These are phyloP conservation scores for Fusarium sp. DNA, from an alignment of 2,329 filamentous ascomycete genomes.

Conservation along the genomic window DNA sequence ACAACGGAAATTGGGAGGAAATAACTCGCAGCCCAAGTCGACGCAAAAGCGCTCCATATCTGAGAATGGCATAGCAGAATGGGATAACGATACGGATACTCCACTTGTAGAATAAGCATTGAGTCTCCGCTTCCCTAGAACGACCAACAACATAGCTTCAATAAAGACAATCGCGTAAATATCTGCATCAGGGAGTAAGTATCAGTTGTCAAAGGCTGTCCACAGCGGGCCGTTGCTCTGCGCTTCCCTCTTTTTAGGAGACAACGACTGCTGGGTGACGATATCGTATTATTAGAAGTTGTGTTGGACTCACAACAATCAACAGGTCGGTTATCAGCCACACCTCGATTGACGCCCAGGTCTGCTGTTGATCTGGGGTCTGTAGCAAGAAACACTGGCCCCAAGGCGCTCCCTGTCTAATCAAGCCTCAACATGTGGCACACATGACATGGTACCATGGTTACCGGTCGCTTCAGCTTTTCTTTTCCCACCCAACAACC, in stretches of 20 bases:
- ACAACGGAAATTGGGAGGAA: constrained; percentile 7
- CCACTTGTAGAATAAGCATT: constrained; percentile 1
- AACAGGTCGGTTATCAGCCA: constrained; percentile 2
- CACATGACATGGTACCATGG: constrained; percentile 8
- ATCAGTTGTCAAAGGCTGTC: constrained; percentile 3
- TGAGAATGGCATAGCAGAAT: neutral
- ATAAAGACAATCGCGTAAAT: neutral
- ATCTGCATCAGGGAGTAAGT: neutral
- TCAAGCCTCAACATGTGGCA: constrained; percentile 12
- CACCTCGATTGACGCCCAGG: neutral
- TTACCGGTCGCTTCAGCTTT: constrained; percentile 15
- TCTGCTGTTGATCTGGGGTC: neutral
- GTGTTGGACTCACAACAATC: constrained; percentile 2
- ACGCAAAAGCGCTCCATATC: constrained; percentile 3
- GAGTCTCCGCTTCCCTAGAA: constrained; percentile 1
- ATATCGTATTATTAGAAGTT: constrained; percentile 24
- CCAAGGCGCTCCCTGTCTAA: neutral
- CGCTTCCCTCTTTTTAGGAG: constrained; percentile 11
- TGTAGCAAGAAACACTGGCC: constrained; percentile 7
- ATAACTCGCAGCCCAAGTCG: constrained; percentile 7
- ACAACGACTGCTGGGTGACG: constrained; percentile 9
- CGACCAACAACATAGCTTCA: neutral
- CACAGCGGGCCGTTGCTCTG: constrained; percentile 23
- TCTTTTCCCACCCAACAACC: constrained; percentile 16
- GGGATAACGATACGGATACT: constrained; percentile 6